Percentiles rank a stretch among this genome's conserved stretches.
phyloP scores from a whole-genome alignment of 352 stramenopile species.

The Phytophthora syringae region DNA sequence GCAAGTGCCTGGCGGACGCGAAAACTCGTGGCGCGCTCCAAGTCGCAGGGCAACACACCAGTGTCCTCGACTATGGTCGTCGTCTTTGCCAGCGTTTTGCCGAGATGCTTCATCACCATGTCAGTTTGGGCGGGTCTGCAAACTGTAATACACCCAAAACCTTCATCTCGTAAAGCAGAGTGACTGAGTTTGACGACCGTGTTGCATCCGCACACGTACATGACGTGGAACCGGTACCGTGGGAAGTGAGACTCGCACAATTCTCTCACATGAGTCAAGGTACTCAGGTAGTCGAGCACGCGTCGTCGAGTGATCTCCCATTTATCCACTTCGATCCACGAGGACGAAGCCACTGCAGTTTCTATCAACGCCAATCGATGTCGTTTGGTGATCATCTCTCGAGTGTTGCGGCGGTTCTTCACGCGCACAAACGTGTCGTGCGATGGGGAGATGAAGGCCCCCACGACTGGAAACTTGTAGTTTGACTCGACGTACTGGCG shows the following conservation, averaged over 20 bases:
- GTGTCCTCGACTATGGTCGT: constrained; percentile 80
- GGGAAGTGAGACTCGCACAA: constrained; percentile 79
- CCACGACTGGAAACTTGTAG: constrained; percentile 80
- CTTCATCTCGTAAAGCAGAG: constrained; percentile 66
- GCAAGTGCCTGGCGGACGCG: constrained; percentile 61
- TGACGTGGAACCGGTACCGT: constrained; percentile 67
- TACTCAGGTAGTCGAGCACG: constrained; percentile 82
- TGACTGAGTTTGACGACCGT: constrained; percentile 83
- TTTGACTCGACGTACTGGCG: constrained; percentile 81
- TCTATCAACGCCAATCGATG: constrained; percentile 73
- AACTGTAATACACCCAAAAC: constrained; percentile 73
- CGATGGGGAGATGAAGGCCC: constrained; percentile 78
- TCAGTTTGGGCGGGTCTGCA: constrained; percentile 72
- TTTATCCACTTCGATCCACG: constrained; percentile 88
- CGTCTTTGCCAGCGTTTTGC: constrained; percentile 58
- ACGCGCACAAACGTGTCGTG: constrained; percentile 79
- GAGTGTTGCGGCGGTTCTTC: constrained; percentile 74
- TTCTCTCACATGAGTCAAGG: constrained; percentile 71
- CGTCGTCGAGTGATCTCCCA: constrained; percentile 80
- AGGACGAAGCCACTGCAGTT: constrained; percentile 65
- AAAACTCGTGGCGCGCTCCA: constrained; percentile 73
- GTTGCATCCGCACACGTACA: constrained; percentile 84
- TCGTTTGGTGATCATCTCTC: constrained; percentile 79
- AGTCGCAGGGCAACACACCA: constrained; percentile 66
- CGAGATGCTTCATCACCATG: constrained; percentile 78